Evolutionary conservation across 2,329 filamentous ascomycete genomes (phyloP), one percentile per base, ranked within the genome.

Genomic region (Lasiodiplodia hormozganensis): DNA sequence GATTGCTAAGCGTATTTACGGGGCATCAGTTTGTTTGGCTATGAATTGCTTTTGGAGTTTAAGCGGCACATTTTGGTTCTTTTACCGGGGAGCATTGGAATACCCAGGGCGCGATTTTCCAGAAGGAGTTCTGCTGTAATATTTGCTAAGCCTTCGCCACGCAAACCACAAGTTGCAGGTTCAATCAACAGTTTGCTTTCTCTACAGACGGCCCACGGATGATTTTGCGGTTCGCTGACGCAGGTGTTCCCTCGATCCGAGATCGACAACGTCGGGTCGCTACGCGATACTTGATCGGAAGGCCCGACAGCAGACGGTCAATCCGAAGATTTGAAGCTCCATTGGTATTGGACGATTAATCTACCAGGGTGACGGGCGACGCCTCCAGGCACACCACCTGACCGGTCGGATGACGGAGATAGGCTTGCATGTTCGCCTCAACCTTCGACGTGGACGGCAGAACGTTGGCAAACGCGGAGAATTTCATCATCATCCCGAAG

Each of bases 271-370:
- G 40, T 51, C 23, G 58, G 40, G 11, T 25, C n/a, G 18, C 21
- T 47, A 25, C 47, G 60, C 60, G 47, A 64, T 38, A n/a, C n/a
- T 10, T 7, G 31, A 51, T 64, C 60, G 47, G 60, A 38, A 64
- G 43, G 43, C 12, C 60, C 60, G 60, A 64, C 60, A 36, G 31
- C 25, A 25, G 28, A 51, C 58, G 58, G 58, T 14, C 58, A 16
- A 18, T 2, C 58, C 58, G 58, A 51, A 14, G 36, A 31, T 28
- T 23, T 47, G 18, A 38, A 47, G 18, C 23, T 23, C 28, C 18
- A 5, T 7, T 6, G 28, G 28, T 34, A 34, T 34, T 31, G 21
- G 21, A 7, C 38, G 16, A 21, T 25, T 12, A 34, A 57, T 57
- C 54, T 14, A 57, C 54, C 3, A 21, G 21, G 38, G 23, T 23